These are phyloP conservation scores for Saccharum spontaneum DNA, from an alignment of 176 grass and related monocot genomes.

Conservation along the genomic window DNA sequence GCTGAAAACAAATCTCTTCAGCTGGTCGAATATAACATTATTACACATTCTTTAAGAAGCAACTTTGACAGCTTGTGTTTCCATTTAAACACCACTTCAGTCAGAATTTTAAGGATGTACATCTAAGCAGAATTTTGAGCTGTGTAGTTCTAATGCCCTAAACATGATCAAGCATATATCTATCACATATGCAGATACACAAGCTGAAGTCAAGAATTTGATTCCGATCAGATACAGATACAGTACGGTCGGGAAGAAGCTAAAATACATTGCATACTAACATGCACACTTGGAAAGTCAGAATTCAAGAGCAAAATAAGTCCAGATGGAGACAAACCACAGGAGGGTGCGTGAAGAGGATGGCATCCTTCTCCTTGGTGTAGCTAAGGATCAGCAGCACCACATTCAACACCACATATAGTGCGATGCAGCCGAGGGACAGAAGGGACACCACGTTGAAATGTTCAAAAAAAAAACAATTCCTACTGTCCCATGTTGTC, in stretches of 20 bases:
- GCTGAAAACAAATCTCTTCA: neutral
- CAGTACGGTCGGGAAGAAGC: neutral
- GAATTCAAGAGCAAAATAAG: conserved; percentile 6
- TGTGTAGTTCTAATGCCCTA: neutral
- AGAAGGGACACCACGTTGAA: too few relatives aligned
- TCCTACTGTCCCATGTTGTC: too few relatives aligned
- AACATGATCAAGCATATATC: neutral
- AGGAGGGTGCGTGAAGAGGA: conserved; percentile 90
- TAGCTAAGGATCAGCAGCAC: conserved; percentile 85
- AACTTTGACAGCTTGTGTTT: neutral
- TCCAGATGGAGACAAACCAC: conserved; percentile 42
- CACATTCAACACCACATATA: conserved; percentile 75
- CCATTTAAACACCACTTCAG: too few relatives aligned
- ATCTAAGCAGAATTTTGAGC: neutral
- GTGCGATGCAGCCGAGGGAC: too few relatives aligned
- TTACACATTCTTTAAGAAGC: neutral
- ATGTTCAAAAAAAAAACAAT: too few relatives aligned
- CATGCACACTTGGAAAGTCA: neutral
- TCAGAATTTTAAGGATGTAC: neutral
- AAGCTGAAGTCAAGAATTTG: neutral
- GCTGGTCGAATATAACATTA: neutral
- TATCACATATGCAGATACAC: neutral
- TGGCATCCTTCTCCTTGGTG: conserved; percentile 96
- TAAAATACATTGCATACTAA: neutral
- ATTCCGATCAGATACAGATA: neutral